These are phyloP conservation scores for Microsporum audouinii DNA, from an alignment of 2,329 filamentous ascomycete species.

Conservation along the genomic window DNA sequence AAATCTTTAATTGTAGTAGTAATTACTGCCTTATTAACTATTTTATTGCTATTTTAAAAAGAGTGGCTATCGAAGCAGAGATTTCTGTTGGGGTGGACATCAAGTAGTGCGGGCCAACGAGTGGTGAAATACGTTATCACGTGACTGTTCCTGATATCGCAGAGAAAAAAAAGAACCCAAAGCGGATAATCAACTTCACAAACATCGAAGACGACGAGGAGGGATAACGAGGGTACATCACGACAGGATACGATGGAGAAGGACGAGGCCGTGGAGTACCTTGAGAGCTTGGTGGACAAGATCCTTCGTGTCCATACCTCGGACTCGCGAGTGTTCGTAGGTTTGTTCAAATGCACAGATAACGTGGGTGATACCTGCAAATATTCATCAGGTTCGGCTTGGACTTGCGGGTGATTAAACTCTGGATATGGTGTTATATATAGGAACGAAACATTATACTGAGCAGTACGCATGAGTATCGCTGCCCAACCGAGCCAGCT, in stretches of 20 bases:
- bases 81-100: background rate
- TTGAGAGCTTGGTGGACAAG: slow-evolving; percentile 59
- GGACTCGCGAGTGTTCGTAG: slow-evolving; percentile 79
- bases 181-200: background rate
- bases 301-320: slow-evolving; percentile 67
- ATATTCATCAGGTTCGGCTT: background rate
- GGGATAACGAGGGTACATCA: background rate
- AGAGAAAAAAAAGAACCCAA: background rate
- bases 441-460: slow-evolving; percentile 85
- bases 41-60: background rate
- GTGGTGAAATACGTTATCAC: background rate
- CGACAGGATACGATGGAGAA: slow-evolving; percentile 24
- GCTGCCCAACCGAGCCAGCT: slow-evolving; percentile 51
- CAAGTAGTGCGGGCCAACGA: background rate
- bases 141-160: background rate
- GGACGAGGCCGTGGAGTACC: slow-evolving; percentile 27
- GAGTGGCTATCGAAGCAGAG: background rate
- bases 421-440: background rate
- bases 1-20: background rate
- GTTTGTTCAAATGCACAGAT: slow-evolving; percentile 90
- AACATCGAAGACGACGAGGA: background rate
- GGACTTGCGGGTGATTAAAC: background rate
- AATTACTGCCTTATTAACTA: background rate
- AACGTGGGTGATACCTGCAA: slow-evolving; percentile 47
- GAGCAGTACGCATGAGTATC: slow-evolving; percentile 77